Evolutionary conservation across 192 early-diverging fungal species (phyloP), one percentile per base, ranked within the genome.

Genomic region (Backusella parvicylindrica): DNA sequence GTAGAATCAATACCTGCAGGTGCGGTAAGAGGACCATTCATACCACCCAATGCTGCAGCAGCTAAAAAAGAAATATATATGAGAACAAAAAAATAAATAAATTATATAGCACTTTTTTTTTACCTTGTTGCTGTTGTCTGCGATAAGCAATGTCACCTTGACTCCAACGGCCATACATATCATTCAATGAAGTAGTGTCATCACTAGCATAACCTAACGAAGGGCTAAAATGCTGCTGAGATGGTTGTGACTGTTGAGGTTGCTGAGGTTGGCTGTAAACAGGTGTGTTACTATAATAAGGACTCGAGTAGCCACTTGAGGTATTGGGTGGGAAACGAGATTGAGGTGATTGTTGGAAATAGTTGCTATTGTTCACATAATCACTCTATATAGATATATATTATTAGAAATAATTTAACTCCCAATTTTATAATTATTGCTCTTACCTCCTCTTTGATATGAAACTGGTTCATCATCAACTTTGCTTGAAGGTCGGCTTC

Each of bases 181-280:
- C 53, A 28, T 60, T 60, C 21, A 60, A 60, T 3, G 53, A 1
- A 28, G 53, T 9, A 50, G 18, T 50, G 13, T 60, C 53, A 12
- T 60, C 53, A 28, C 23, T 60, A 60, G 53, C 53, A 60, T 60
- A 60, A 7, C 53, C n/a, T 23, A 60, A 28, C 43, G 53, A 74
- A 50, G 70, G 76, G 28, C 79, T 75, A 37, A 78, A 72, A 35
- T 87, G 81, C 43, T 85, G 68, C 32, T 78, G 83, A 8, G 86
- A 83, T 16, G 79, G 84, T 31, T 86, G 79, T 11, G 71, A 32
- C 12, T 83, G 74, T 12, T 85, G 84, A 18, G 72, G 80, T 23
- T 83, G 67, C 15, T 75, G 74, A 11, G 33, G 49, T 32, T 66
- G 64, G 26, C 53, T 60, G 9, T 60, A 60, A 60, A 23, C 26